phyloP scores from a whole-genome alignment of 805 yeast species.

The Kluyveromyces siamensis region DNA sequence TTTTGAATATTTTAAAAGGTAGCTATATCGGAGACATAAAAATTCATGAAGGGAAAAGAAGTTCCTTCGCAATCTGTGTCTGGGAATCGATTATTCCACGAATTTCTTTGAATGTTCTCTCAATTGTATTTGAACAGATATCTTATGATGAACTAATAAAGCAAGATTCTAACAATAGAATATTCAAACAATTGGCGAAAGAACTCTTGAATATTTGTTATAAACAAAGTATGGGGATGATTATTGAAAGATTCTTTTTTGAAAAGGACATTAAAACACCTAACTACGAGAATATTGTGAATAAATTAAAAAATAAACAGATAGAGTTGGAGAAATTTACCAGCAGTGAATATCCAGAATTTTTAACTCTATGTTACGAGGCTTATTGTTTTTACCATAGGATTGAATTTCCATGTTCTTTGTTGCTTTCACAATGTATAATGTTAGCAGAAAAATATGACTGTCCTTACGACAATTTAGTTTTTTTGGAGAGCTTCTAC shows the following conservation, averaged over 20 bases:
- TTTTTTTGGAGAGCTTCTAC: conserved; percentile 24
- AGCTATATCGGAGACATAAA: conserved; percentile 6
- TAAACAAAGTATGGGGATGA: conserved; percentile 15
- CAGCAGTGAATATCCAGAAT: conserved; percentile 26
- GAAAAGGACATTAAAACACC: background rate
- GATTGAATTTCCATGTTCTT: conserved; percentile 26
- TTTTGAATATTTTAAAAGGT: background rate
- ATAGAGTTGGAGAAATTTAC: conserved; percentile 16
- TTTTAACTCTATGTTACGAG: conserved; percentile 26
- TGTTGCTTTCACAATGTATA: conserved; percentile 23
- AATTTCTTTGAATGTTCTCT: conserved; percentile 24
- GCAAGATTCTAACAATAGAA: conserved; percentile 15
- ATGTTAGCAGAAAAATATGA: conserved; percentile 17
- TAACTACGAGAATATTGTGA: conserved; percentile 13
- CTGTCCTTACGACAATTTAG: conserved; percentile 17
- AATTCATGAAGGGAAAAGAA: conserved; percentile 5
- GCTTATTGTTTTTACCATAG: conserved; percentile 28
- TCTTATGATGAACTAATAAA: conserved; percentile 19
- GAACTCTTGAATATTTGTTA: conserved; percentile 21
- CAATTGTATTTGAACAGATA: conserved; percentile 26
- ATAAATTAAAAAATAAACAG: conserved; percentile 16
- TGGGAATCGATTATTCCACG: conserved; percentile 26
- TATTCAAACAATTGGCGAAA: conserved; percentile 21
- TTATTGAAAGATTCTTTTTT: conserved; percentile 7
- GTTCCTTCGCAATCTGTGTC: conserved; percentile 18